Evolutionary conservation across 2,329 filamentous ascomycete species (phyloP), one percentile per base, ranked within the genome.

Genomic region (Thelonectria discophora): DNA sequence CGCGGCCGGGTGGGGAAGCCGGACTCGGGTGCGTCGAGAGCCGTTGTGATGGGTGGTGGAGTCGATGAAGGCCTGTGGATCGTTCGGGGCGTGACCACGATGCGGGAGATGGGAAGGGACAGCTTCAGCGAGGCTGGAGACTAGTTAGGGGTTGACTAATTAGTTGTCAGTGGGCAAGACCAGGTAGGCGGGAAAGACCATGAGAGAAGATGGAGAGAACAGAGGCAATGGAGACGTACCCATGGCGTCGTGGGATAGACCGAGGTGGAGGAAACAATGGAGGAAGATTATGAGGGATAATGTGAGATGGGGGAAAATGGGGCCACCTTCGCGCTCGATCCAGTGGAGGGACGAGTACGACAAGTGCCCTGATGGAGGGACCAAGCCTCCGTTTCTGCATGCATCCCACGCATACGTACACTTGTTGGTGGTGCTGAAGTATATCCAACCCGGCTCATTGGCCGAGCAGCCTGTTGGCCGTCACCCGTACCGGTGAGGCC

Each of bases 361-460:
- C 47, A 24, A 54, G 50, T 24, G 58, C 34, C 58, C 24, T n/a
- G n/a, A n/a, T n/a, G n/a, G n/a, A n/a, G n/a, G n/a, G n/a, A n/a
- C n/a, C n/a, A n/a, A n/a, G n/a, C n/a, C n/a, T n/a, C n/a, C n/a
- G 27, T 30, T 30, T 30, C 27, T 72, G 69, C 70, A 72, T 72
- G 67, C 67, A 72, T 72, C 70, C 70, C 70, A 56, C 69, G 67
- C 69, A 65, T 67, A 60, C 65, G 60, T 61, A 57, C 58, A 47
- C 55, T 27, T 50, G 49, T 55, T 48, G 54, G 53, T 65, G 60
- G 51, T 58, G 57, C 62, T 59, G 34, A 45, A 50, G 34, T 39
- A 48, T 58, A 65, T 58, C 39, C 54, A 11, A 13, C 30, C 11
- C 11, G 40, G 57, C 45, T 55, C 17, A 65, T 63, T 66, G 64